Percentiles rank a stretch among this genome's conserved stretches.
These are phyloP conservation scores for Dactylellina drechsleri DNA, from an alignment of 2,329 filamentous ascomycete genomes.

Conservation along the genomic window DNA sequence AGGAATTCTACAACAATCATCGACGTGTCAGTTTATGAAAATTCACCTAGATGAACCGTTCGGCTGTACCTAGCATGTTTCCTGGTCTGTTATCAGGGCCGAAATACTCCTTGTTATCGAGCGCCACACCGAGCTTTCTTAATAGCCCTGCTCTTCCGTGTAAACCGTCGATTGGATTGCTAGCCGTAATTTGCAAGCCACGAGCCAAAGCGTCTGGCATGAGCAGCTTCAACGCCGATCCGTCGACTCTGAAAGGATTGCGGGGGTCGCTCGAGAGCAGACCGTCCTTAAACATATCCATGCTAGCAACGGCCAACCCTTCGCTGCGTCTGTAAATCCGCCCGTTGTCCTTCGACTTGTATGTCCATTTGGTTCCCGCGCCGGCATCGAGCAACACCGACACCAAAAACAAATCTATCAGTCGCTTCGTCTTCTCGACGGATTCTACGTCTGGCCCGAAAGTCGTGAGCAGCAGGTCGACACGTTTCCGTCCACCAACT, in stretches of 20 bases:
- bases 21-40: conserved; percentile 31
- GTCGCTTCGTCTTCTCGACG: conserved; percentile 75
- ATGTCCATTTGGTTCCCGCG: conserved; percentile 88
- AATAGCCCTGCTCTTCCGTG: conserved; percentile 85
- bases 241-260: conserved; percentile 91
- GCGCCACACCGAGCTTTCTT: conserved; percentile 76
- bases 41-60: too few relatives aligned
- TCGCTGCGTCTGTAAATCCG: conserved; percentile 85
- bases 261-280: conserved; percentile 82
- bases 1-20: conserved; percentile 75
- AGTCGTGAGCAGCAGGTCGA: conserved; percentile 75
- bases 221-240: conserved; percentile 77
- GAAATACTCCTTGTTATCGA: conserved; percentile 83
- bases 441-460: conserved; percentile 76
- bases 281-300: conserved; percentile 68
- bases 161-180: conserved; percentile 84
- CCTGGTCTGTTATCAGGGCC: conserved; percentile 85
- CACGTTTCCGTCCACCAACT: conserved; percentile 78
- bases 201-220: conserved; percentile 79
- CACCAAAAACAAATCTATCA: conserved; percentile 81
- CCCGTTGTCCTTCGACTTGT: conserved; percentile 89
- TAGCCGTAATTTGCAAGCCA: conserved; percentile 83
- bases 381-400: conserved; percentile 88
- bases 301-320: conserved; percentile 79
- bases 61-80: conserved; percentile 83